Evolutionary conservation across 2,329 filamentous ascomycete genomes (phyloP).

Genomic region (Penicillium frequentans): DNA sequence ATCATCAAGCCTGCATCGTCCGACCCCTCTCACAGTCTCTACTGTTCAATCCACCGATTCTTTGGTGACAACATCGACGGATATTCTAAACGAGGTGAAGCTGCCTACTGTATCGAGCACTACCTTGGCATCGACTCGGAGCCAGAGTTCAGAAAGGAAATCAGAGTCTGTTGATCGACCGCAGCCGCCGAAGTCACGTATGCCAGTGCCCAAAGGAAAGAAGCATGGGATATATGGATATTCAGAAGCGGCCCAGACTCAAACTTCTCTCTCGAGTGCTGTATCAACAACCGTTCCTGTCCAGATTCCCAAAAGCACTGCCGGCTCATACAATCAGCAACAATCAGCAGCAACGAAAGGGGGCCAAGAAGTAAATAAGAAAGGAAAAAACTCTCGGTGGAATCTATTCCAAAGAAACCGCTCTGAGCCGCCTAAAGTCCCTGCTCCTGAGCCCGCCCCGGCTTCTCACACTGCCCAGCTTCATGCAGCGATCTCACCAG

Average conservation of each 20-base stretch:
- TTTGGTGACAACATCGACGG: slow-evolving; percentile 29
- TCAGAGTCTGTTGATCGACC: not conserved
- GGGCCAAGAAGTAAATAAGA: slow-evolving; percentile 41
- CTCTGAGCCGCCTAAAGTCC: slow-evolving; percentile 25
- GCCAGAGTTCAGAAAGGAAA: slow-evolving; percentile 8
- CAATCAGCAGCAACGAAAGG: not conserved
- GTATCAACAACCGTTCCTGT: slow-evolving; percentile 11
- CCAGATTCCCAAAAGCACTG: slow-evolving; percentile 4
- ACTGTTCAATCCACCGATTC: slow-evolving; percentile 37
- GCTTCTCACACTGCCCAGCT: slow-evolving; percentile 31
- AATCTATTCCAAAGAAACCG: slow-evolving; percentile 58
- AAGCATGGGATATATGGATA: slow-evolving; percentile 18
- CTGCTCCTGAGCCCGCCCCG: slow-evolving; percentile 16
- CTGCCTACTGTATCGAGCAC: slow-evolving; percentile 5
- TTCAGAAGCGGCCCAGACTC: slow-evolving; percentile 21
- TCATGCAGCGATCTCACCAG: slow-evolving; percentile 40
- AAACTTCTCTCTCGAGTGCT: slow-evolving; percentile 24
- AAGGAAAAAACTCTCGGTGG: slow-evolving; percentile 42
- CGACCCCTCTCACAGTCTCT: slow-evolving; percentile 23
- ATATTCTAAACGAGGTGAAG: slow-evolving; percentile 18
- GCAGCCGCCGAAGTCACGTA: slow-evolving; percentile 11
- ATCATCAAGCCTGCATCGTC: slow-evolving; percentile 26
- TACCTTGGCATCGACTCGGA: not conserved
- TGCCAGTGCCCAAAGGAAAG: slow-evolving; percentile 27
- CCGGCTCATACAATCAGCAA: not conserved